Percentiles rank a stretch among this genome's conserved stretches.
Conservation (phyloP, 2,329 filamentous ascomycete species). For the Onygenales sp. region DNA sequence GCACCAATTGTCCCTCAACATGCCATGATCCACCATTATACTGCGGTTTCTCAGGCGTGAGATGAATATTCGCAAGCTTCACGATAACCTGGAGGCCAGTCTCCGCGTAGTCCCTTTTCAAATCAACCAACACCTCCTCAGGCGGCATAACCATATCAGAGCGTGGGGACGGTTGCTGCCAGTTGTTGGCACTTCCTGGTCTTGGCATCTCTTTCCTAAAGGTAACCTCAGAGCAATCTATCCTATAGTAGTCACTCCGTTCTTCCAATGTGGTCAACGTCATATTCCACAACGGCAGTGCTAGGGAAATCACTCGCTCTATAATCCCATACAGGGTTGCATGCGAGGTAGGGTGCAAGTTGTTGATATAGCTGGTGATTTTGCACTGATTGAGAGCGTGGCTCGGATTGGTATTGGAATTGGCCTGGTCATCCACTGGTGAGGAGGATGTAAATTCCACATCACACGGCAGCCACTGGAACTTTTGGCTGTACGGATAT, state of each 20-base stretch:
- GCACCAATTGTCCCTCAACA: conserved; percentile 40
- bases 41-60: conserved; percentile 47
- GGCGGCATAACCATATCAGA: neutral
- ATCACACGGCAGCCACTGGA: conserved; percentile 38
- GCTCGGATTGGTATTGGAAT: neutral
- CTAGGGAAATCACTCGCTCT: conserved; percentile 21
- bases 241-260: neutral
- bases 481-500: conserved; percentile 17
- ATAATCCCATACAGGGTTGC: conserved; percentile 23
- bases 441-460: conserved; percentile 14
- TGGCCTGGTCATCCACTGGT: conserved; percentile 6
- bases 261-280: conserved; percentile 14
- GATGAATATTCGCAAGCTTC: conserved; percentile 52
- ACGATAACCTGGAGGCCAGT: conserved; percentile 51
- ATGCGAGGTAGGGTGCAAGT: conserved; percentile 26
- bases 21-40: conserved; percentile 38
- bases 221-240: neutral
- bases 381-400: conserved; percentile 9
- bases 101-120: conserved; percentile 21
- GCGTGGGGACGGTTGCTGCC: too few relatives aligned
- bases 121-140: conserved; percentile 5
- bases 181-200: neutral
- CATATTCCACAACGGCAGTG: conserved; percentile 27
- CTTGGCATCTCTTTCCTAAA: conserved; percentile 9
- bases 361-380: conserved; percentile 33